A percentile compares a stretch with the other conserved stretches of the same genome.
Conservation (phyloP, 495 filamentous ascomycete genomes). For the Neurospora africana region DNA sequence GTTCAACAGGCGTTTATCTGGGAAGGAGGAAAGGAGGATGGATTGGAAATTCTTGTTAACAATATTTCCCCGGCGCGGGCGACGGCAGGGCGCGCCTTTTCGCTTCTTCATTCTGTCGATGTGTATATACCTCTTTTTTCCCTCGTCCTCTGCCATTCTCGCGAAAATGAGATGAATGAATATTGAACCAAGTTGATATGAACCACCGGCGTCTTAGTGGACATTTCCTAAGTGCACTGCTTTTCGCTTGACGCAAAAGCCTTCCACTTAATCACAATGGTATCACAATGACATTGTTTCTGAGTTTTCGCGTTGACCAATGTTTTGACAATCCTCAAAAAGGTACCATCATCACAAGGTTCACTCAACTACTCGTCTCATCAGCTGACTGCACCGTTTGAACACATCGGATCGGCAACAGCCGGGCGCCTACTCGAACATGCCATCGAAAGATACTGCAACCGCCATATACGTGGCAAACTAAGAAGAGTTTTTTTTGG, state of each 20-base stretch:
- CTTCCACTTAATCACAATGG: not conserved
- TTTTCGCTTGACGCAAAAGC: no score
- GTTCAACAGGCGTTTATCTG: constrained; percentile 9
- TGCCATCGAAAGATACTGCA: not conserved
- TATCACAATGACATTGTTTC: not conserved
- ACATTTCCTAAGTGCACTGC: no score
- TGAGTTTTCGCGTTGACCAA: not conserved
- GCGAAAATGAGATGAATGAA: not conserved
- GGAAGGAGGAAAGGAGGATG: not conserved
- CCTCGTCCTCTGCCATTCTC: not conserved
- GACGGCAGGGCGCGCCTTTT: not conserved
- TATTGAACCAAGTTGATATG: not conserved
- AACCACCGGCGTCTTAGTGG: not conserved
- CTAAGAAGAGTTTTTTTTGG: not conserved
- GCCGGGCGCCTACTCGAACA: not conserved
- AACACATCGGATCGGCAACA: not conserved
- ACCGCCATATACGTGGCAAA: not conserved
- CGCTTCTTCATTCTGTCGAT: not conserved
- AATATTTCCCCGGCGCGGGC: not conserved
- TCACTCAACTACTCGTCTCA: not conserved
- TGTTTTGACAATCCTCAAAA: not conserved
- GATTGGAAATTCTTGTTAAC: not conserved
- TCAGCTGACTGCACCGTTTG: not conserved
- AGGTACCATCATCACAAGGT: not conserved
- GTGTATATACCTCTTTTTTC: not conserved